phyloP scores from a whole-genome alignment of 352 stramenopile species.

The Phytophthora hibernalis region DNA sequence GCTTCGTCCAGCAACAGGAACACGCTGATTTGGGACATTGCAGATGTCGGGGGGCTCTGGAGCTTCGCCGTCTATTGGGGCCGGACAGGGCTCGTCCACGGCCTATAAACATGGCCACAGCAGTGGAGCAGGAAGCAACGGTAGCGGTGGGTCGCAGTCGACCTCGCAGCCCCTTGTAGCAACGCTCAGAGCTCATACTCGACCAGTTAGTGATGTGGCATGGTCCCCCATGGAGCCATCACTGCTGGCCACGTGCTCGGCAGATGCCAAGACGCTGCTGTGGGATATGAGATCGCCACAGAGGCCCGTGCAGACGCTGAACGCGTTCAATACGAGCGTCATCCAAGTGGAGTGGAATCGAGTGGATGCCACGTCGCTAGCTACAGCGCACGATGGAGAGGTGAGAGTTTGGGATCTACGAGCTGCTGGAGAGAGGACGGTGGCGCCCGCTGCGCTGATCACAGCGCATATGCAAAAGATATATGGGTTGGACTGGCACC shows the following conservation, averaged over 20 bases:
- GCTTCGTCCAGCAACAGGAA: slow-evolving; percentile 85
- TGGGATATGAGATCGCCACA: slow-evolving; percentile 85
- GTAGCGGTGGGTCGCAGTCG: slow-evolving; percentile 21
- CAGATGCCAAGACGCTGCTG: slow-evolving; percentile 80
- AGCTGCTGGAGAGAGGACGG: slow-evolving; percentile 48
- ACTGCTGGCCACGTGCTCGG: slow-evolving; percentile 80
- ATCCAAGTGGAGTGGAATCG: slow-evolving; percentile 83
- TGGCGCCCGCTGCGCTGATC: slow-evolving; percentile 62
- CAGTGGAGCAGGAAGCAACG: slow-evolving; percentile 7
- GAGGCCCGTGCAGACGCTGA: slow-evolving; percentile 73
- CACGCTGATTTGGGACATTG: slow-evolving; percentile 84
- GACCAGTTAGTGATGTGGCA: slow-evolving; percentile 76
- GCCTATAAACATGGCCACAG: slow-evolving; percentile 31
- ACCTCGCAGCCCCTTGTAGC: slow-evolving; percentile 65
- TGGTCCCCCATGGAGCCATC: slow-evolving; percentile 80
- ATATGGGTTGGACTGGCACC: slow-evolving; percentile 85
- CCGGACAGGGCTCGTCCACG: slow-evolving; percentile 22
- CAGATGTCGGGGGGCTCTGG: slow-evolving; percentile 17
- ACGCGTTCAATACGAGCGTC: slow-evolving; percentile 71
- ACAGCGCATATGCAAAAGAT: slow-evolving; percentile 89
- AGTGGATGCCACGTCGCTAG: slow-evolving; percentile 67
- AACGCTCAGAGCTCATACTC: slow-evolving; percentile 77
- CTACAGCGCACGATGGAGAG: slow-evolving; percentile 84
- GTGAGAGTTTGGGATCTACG: slow-evolving; percentile 83
- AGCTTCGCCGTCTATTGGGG: slow-evolving; percentile 28